These are phyloP conservation scores for Phytophthora brassicae DNA, from an alignment of 352 stramenopile species.

Conservation along the genomic window DNA sequence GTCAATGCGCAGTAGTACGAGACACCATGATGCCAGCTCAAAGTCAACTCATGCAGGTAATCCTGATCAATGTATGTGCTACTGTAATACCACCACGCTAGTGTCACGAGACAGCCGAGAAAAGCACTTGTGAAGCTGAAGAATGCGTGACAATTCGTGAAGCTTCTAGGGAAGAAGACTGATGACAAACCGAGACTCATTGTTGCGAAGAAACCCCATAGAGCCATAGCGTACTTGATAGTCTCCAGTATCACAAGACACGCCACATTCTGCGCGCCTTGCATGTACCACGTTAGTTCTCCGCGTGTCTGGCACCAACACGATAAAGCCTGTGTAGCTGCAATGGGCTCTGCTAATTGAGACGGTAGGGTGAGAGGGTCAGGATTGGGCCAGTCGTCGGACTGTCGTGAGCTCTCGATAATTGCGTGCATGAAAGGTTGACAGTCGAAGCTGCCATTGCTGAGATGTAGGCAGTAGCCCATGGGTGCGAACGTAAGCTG, in stretches of 20 bases:
- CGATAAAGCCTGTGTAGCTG: conserved; percentile 32
- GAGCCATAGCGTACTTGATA: conserved; percentile 44
- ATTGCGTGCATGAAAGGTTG: conserved; percentile 43
- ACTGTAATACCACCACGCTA: conserved; percentile 63
- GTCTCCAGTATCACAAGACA: conserved; percentile 61
- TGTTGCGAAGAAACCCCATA: conserved; percentile 42
- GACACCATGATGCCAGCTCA: conserved; percentile 41
- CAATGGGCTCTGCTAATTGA: conserved; percentile 3
- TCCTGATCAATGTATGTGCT: conserved; percentile 46
- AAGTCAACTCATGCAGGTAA: conserved; percentile 35
- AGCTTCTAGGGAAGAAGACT: conserved; percentile 12
- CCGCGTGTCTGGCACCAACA: conserved; percentile 46
- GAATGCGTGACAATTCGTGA: conserved; percentile 26
- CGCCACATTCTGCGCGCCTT: conserved; percentile 51
- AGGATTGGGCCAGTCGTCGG: conserved; percentile 11
- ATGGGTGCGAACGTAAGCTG: conserved; percentile 47
- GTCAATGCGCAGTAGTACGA: conserved; percentile 45
- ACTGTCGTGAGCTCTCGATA: conserved; percentile 22
- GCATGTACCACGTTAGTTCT: conserved; percentile 46
- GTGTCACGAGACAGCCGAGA: conserved; percentile 37
- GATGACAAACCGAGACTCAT: conserved; percentile 26
- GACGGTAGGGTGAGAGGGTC: conserved; percentile 13
- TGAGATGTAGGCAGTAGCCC: conserved; percentile 44
- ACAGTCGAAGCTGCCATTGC: conserved; percentile 41
- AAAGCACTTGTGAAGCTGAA: conserved; percentile 38